These are phyloP conservation scores for Fusarium keratoplasticum DNA, from an alignment of 2,329 filamentous ascomycete species.

Conservation along the genomic window DNA sequence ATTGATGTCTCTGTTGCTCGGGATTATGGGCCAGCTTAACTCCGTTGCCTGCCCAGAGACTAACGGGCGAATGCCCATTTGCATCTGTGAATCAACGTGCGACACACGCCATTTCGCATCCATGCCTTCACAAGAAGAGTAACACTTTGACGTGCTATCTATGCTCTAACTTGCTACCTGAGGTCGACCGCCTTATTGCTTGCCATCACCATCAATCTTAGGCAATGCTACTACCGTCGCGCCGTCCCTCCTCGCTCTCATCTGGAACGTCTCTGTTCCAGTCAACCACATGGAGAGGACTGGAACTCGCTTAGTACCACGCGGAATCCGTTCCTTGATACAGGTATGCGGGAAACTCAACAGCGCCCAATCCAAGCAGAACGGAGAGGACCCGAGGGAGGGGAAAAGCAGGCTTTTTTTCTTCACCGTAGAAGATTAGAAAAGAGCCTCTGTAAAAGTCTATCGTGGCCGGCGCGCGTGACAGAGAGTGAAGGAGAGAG, in stretches of 20 bases:
- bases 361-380: background rate
- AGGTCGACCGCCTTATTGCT: background rate
- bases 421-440: constrained; percentile 14
- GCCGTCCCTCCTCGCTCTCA: background rate
- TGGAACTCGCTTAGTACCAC: background rate
- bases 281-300: background rate
- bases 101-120: background rate
- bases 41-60: background rate
- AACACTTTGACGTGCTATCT: background rate
- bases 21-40: background rate
- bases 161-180: background rate
- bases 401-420: background rate
- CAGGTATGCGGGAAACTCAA: background rate
- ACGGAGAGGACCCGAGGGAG: background rate
- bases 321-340: background rate
- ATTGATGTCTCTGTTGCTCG: background rate
- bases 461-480: background rate
- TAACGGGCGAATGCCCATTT: background rate
- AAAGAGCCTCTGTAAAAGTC: background rate
- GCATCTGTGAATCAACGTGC: background rate
- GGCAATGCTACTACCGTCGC: background rate
- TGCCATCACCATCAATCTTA: background rate
- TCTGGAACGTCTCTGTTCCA: background rate
- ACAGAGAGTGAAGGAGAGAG: background rate
- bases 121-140: background rate